These are phyloP conservation scores for Fusarium chaquense DNA, from an alignment of 2,329 filamentous ascomycete species.

Conservation along the genomic window DNA sequence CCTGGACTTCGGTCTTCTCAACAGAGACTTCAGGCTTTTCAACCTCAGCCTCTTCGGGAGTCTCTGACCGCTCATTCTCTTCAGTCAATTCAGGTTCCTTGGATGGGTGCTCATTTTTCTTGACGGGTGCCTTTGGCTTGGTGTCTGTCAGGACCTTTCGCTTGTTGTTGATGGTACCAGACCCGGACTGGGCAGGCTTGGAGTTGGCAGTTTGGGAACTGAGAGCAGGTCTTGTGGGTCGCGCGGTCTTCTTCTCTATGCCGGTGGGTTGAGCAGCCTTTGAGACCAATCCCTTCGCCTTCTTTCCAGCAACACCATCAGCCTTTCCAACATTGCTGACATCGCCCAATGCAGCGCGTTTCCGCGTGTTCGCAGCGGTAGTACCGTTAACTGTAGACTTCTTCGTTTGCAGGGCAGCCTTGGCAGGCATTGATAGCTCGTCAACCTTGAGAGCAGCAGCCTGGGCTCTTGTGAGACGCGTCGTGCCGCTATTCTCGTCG, in stretches of 20 bases:
- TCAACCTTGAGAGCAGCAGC: constrained; percentile 79
- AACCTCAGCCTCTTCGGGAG: constrained; percentile 46
- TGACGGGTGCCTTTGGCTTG: constrained; percentile 67
- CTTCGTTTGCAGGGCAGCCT: constrained; percentile 78
- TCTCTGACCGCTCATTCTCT: constrained; percentile 54
- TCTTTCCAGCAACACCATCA: constrained; percentile 79
- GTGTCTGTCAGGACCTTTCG: constrained; percentile 70
- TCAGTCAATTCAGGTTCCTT: constrained; percentile 68
- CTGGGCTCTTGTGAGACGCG: constrained; percentile 93
- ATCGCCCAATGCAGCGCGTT: constrained; percentile 89
- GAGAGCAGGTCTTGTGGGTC: constrained; percentile 73
- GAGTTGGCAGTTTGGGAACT: constrained; percentile 76
- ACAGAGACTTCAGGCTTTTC: constrained; percentile 18
- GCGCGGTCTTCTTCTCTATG: constrained; percentile 75
- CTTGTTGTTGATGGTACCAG: constrained; percentile 80
- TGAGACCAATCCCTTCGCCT: constrained; percentile 77
- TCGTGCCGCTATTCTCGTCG: constrained; percentile 85
- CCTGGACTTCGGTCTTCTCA: constrained; percentile 33
- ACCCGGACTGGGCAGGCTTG: constrained; percentile 75
- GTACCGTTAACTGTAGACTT: constrained; percentile 67
- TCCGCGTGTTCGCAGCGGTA: constrained; percentile 67
- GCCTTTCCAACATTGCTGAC: constrained; percentile 94
- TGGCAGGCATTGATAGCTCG: constrained; percentile 67
- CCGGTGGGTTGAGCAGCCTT: constrained; percentile 87
- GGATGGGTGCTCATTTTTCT: constrained; percentile 75